Base-by-base conservation (phyloP, 1,139 yeast species). In the Barnettozyma hawaiiensis region DNA sequence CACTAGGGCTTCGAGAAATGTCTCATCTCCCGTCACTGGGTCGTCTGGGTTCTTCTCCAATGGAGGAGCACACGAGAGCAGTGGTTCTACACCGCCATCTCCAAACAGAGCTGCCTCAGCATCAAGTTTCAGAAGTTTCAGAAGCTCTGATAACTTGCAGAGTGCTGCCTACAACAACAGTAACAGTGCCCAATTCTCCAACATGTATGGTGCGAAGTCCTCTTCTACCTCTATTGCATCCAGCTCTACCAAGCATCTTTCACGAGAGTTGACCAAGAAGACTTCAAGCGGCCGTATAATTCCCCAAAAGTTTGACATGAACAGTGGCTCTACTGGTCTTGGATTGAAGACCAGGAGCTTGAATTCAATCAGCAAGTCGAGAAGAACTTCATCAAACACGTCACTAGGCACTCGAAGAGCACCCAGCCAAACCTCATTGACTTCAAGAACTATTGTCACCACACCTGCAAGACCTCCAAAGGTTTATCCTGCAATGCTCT, bases 401-500 rank as follows among this genome's bases (percentile, higher is more conserved):
- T 58, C 65, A 3, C 39, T 62, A 18, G 50, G 55, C 24, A 52
- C 58, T 21, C 61, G 49, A 19, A 47, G 58, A 42, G 48, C 47
- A 5, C 50, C 59, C 21, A 48, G 53, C 20, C 39, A 49, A 16
- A 48, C 49, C 27, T 47, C 55, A 26, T 41, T 51, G 39, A 38
- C 55, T 22, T 46, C 59, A 34, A 48, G 51, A 43, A 50, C 62
- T 4, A 44, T 55, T 29, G 48, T 50, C 15, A 47, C 55, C 9
- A 43, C 54, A 1, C 42, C 55, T 2, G 42, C 55, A 9, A 71
- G 69, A 45, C 75, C 73, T 42, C 90, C 94, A 3, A 62, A 71
- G 19, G 89, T 89, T 3, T 89, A 92, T 61, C 97, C 97, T 1
- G 97, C 97, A 1, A 58, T 87, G 57, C 67, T 92, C 21, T 87